phyloP scores from a whole-genome alignment of 305 asterid genomes.

The Striga hermonthica region DNA sequence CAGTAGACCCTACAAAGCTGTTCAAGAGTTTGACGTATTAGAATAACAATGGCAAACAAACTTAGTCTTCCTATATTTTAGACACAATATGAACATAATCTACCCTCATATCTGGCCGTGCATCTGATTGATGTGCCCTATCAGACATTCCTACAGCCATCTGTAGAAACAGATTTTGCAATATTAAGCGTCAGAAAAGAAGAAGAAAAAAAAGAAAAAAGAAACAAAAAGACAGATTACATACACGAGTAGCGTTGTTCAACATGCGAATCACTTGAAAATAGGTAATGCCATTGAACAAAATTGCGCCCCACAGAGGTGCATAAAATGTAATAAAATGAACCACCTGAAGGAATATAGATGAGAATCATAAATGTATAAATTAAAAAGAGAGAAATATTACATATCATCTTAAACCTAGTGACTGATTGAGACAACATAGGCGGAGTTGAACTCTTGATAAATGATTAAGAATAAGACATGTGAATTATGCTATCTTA shows the following conservation, averaged over 20 bases:
- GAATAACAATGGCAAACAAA: neutral
- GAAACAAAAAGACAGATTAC: no score
- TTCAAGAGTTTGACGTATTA: no score
- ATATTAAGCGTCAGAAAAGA: neutral
- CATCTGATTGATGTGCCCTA: conserved; percentile 61
- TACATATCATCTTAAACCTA: neutral
- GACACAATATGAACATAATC: conserved; percentile 22
- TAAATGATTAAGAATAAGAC: neutral
- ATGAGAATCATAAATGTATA: conserved; percentile 25
- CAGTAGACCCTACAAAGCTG: no score
- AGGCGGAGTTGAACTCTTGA: no score
- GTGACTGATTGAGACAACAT: conserved; percentile 5
- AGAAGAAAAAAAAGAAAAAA: conserved; percentile 25
- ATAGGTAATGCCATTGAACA: conserved; percentile 90
- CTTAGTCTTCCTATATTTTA: conserved; percentile 15
- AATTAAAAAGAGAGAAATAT: conserved; percentile 1
- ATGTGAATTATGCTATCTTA: neutral
- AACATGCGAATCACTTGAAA: conserved; percentile 97
- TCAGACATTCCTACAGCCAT: conserved; percentile 97
- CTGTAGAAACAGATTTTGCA: conserved; percentile 45
- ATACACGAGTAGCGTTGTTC: conserved; percentile 93
- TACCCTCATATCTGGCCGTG: conserved; percentile 83
- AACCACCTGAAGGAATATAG: conserved; percentile 59
- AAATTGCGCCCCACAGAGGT: conserved; percentile 97
- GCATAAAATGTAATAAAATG: conserved; percentile 91